Conservation (phyloP, 805 yeast species). For the Kodamaea hsintzibuensis region DNA sequence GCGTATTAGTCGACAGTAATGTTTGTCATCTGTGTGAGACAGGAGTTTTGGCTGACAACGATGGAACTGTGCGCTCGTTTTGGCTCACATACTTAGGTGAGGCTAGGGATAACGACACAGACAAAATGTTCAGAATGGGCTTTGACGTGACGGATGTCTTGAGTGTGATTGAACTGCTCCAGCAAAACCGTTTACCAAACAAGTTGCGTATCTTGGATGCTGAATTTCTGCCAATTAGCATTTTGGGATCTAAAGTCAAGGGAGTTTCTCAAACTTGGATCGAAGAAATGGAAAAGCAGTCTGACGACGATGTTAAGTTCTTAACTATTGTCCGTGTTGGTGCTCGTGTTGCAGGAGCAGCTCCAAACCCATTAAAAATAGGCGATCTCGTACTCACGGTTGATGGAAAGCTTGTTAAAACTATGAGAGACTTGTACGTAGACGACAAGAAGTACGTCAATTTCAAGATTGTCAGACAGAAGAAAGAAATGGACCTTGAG, state of each 20-base stretch:
- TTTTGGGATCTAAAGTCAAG: slow-evolving; percentile 75
- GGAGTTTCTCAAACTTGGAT: slow-evolving; percentile 92
- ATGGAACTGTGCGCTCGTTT: slow-evolving; percentile 78
- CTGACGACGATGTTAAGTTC: slow-evolving; percentile 69
- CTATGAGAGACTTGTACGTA: slow-evolving; percentile 64
- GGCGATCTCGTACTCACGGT: slow-evolving; percentile 82
- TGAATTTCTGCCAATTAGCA: slow-evolving; percentile 67
- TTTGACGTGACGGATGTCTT: slow-evolving; percentile 69
- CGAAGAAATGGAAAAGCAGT: slow-evolving; percentile 58
- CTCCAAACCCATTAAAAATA: slow-evolving; percentile 41
- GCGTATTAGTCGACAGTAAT: slow-evolving; percentile 71
- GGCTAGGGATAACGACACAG: slow-evolving; percentile 53
- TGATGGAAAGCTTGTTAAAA: slow-evolving; percentile 62
- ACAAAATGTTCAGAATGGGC: slow-evolving; percentile 70
- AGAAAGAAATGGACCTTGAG: slow-evolving; percentile 56
- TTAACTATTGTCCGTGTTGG: slow-evolving; percentile 70
- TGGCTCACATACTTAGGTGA: slow-evolving; percentile 89
- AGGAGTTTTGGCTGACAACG: slow-evolving; percentile 74
- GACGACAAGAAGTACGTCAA: slow-evolving; percentile 43
- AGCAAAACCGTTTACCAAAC: slow-evolving; percentile 49
- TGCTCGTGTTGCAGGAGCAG: slow-evolving; percentile 36
- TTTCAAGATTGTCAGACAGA: slow-evolving; percentile 72
- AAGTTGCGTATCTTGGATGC: slow-evolving; percentile 71
- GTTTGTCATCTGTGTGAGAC: slow-evolving; percentile 72
- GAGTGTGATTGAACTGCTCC: slow-evolving; percentile 56